Evolutionary conservation across 768 basidiomycete species (phyloP), one percentile per base, ranked within the genome.

Genomic region (Naganishia onofrii): DNA sequence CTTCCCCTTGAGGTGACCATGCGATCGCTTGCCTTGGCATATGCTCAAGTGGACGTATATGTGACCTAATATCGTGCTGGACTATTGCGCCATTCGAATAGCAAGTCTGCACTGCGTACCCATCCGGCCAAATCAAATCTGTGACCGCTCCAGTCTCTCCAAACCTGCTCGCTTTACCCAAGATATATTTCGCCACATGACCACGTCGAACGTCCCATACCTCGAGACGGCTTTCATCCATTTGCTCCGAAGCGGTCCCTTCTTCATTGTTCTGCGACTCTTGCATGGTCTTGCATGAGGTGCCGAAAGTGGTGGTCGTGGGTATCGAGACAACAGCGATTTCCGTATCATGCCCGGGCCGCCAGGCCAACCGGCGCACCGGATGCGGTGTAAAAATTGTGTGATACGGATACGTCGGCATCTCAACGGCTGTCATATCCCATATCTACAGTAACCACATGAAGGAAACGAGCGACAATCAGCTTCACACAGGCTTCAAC

Each of bases 201-300:
- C 78, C 77, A 31, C 79, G 68, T 8, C 79, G 64, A 3, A 80
- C 78, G 52, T 80, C 78, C 79, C 79, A 80, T 21, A 80, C 72
- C 51, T 80, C 79, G n/a, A 80, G 66, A 56, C 77, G 77, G 23
- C 74, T 73, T 28, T 80, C 78, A 19, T 68, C 67, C 36, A 46
- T 44, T 17, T 69, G 42, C 21, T 64, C 54, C 15, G 52, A n/a
- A 1, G 28, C 36, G 26, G 19, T 56, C 4, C 48, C 52, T 6
- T 69, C 68, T 42, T 63, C 57, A 9, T 34, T 21, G 56, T 26
- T 60, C 23, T 32, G 23, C 19, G 57, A 31, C 26, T 56, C 53
- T 64, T 64, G 60, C 29, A 66, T 34, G 21, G 65, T n/a, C n/a
- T 36, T 29, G 31, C 48, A 42, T 0, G 48, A 53, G 4, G 48